A percentile compares a stretch with the other conserved stretches of the same genome.
Conservation (phyloP, 768 basidiomycete genomes). For the Lactarius psammicola region DNA sequence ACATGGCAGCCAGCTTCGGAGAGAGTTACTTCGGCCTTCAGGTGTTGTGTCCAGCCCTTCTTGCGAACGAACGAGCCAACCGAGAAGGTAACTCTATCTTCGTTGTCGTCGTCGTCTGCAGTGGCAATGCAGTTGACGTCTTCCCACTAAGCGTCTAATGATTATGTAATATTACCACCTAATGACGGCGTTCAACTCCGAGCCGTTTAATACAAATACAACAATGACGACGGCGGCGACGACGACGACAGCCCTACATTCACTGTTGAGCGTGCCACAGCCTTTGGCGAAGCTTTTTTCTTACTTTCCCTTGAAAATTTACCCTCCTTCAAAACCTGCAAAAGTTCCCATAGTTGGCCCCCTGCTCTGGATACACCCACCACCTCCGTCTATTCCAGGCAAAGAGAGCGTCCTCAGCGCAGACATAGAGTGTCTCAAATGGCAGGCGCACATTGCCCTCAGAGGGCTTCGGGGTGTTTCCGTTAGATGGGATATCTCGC, state of each 20-base stretch:
- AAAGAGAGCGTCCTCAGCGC: conserved; percentile 49
- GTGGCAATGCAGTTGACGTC: neutral
- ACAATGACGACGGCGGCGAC: conserved; percentile 26
- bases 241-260: conserved; percentile 19
- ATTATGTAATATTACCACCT: neutral
- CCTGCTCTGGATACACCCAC: conserved; percentile 67
- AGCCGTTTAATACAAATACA: neutral
- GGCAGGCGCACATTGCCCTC: conserved; percentile 81
- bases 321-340: conserved; percentile 24
- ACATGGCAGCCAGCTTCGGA: conserved; percentile 33
- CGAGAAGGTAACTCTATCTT: neutral
- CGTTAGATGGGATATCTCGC: conserved; percentile 65
- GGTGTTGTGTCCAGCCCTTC: neutral
- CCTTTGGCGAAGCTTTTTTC: conserved; percentile 27
- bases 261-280: conserved; percentile 14
- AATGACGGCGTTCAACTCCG: neutral
- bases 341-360: conserved; percentile 36
- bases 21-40: neutral
- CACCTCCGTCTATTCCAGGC: conserved; percentile 28
- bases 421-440: conserved; percentile 86
- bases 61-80: neutral
- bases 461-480: conserved; percentile 52
- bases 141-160: neutral
- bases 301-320: conserved; percentile 30
- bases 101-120: conserved; percentile 3